Base-by-base conservation (phyloP, 2,329 filamentous ascomycete species). In the Fusarium duplospermum region DNA sequence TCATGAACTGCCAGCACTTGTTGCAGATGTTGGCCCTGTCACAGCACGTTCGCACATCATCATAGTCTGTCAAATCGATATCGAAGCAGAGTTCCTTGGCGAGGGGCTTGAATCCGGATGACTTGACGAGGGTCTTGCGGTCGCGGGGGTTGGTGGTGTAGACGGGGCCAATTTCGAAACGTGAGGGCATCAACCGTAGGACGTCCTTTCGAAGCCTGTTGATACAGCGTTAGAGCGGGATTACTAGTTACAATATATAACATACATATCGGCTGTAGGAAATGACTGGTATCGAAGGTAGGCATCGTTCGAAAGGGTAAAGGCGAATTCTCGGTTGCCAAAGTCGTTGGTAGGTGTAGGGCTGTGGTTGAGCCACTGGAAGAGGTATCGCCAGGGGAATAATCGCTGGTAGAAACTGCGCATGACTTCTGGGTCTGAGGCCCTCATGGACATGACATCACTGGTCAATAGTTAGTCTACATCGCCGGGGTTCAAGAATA, bases 1-100 rank as follows among this genome's bases (percentile, higher is more conserved):
- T 98, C 77, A 98, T 97, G 83, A 98, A 99, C 59, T 93, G 89
- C 96, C 96, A 99, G 85, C 96, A 99, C 81, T 95, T 96, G 75
- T 87, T 88, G 82, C 96, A 99, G 74, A 99, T 98, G 77, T 94
- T 97, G 10, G 96, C 94, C 81, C 96, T 95, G 78, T 92, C 91
- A 82, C 96, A 99, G 84, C 96, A 99, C 31, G 95, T 98, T 76
- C 96, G 92, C 74, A 99, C 94, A 75, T 97, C 94, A 81, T 99
- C 96, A 84, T 99, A 99, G 84, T 98, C 96, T 64, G 96, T 98
- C 89, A 99, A 89, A 89, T 99, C 96, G 79, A 99, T 98, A 92
- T 99, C 96, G 83, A 99, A 98, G 78, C 98, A 98, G 42, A 99
- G 86, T 82, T 99, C 96, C 82, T 99, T 99, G 65, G 93, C 89